These are phyloP conservation scores for Pyricularia grisea DNA, from an alignment of 2,329 filamentous ascomycete species.

Conservation along the genomic window DNA sequence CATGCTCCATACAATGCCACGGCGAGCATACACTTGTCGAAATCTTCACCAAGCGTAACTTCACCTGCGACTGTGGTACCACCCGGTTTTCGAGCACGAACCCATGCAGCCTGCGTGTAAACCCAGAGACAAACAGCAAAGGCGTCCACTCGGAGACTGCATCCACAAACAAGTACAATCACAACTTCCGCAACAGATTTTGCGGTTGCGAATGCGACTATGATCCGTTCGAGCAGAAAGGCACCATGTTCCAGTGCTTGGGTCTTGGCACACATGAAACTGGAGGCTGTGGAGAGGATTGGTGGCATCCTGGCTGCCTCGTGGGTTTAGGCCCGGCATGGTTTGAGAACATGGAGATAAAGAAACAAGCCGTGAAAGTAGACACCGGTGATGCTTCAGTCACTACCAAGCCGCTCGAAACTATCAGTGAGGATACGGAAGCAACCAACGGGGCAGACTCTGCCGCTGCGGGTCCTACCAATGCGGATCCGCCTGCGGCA, in stretches of 20 bases:
- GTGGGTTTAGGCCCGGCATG: conserved; percentile 70
- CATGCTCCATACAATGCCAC: conserved; percentile 93
- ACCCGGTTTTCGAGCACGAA: conserved; percentile 61
- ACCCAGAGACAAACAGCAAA: conserved; percentile 64
- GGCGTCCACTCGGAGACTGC: conserved; percentile 73
- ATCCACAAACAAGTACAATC: conserved; percentile 74
- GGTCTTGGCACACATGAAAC: conserved; percentile 71
- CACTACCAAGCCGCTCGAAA: conserved; percentile 23
- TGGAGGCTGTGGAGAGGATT: conserved; percentile 91
- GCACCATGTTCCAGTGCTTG: conserved; percentile 96
- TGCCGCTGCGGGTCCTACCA: conserved; percentile 12
- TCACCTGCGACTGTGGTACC: conserved; percentile 93
- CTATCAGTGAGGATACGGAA: conserved; percentile 41
- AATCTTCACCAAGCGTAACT: conserved; percentile 91
- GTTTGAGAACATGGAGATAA: conserved; percentile 43
- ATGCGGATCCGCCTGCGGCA: conserved; percentile 10
- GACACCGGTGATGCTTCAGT: conserved; percentile 6
- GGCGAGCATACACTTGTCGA: conserved; percentile 92
- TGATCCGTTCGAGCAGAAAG: conserved; percentile 79
- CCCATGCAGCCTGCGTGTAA: conserved; percentile 67
- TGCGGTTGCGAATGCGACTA: conserved; percentile 86
- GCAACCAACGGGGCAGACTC: conserved; percentile 4
- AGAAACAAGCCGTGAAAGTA: background rate
- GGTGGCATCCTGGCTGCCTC: conserved; percentile 93
- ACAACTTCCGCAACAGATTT: conserved; percentile 90